phyloP scores from a whole-genome alignment of 1,284 basidiomycete species.

The Malassezia cuniculi region DNA sequence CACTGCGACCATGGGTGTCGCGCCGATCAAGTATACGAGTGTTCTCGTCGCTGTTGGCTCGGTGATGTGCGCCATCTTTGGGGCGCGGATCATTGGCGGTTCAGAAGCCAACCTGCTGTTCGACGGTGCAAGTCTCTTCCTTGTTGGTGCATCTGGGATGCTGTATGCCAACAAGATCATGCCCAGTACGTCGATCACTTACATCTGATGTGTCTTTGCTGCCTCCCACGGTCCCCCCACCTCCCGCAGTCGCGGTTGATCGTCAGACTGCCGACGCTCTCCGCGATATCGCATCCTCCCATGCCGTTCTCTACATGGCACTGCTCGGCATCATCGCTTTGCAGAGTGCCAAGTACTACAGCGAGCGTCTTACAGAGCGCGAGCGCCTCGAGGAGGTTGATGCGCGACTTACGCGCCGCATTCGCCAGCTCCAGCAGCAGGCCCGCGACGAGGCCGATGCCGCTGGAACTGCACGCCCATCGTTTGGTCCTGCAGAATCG shows the following conservation, averaged over 20 bases:
- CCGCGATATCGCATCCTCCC: conserved; percentile 38
- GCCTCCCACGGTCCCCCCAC: conserved; percentile 2
- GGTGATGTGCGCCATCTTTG: conserved; percentile 19
- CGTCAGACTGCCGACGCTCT: conserved; percentile 14
- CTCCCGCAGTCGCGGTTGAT: conserved; percentile 10
- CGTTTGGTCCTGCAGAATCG: not conserved
- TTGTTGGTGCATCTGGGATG: conserved; percentile 33
- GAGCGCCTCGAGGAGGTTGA: conserved; percentile 42
- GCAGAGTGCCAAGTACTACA: conserved; percentile 44
- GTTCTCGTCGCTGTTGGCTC: conserved; percentile 22
- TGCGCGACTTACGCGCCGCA: conserved; percentile 29
- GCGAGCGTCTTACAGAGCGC: conserved; percentile 38
- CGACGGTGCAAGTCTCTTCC: conserved; percentile 42
- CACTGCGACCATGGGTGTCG: conserved; percentile 25
- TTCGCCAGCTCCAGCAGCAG: conserved; percentile 27
- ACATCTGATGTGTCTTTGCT: not conserved
- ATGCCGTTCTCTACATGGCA: conserved; percentile 39
- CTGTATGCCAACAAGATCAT: conserved; percentile 36
- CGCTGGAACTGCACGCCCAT: not conserved
- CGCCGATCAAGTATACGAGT: conserved; percentile 19
- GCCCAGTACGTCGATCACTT: conserved; percentile 21
- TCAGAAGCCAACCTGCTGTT: conserved; percentile 44
- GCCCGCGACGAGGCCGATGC: conserved; percentile 16
- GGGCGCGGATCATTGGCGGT: conserved; percentile 30
- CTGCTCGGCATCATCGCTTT: conserved; percentile 38